These are phyloP conservation scores for Alternaria burnsii DNA, from an alignment of 2,329 filamentous ascomycete species.

Conservation along the genomic window DNA sequence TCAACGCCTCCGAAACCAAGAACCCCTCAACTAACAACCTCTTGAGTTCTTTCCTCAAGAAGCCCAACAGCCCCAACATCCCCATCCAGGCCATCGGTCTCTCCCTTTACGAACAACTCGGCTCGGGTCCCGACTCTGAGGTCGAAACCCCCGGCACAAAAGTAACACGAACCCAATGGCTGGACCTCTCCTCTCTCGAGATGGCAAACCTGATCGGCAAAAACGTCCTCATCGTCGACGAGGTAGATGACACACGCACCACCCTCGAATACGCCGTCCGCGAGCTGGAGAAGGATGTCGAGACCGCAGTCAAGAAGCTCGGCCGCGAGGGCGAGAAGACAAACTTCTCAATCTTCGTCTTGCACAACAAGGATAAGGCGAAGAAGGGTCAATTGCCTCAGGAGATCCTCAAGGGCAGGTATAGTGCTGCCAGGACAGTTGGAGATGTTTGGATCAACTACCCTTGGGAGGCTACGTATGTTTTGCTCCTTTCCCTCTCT, in stretches of 20 bases:
- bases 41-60: conserved; percentile 84
- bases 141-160: conserved; percentile 87
- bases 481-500: conserved; percentile 17
- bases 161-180: conserved; percentile 97
- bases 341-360: conserved; percentile 91
- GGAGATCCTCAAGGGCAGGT: conserved; percentile 79
- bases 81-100: conserved; percentile 99
- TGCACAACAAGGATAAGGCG: conserved; percentile 97
- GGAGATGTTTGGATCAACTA: conserved; percentile 99
- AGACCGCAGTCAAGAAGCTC: conserved; percentile 76
- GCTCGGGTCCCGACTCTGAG: conserved; percentile 63
- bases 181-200: conserved; percentile 85
- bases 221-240: conserved; percentile 90
- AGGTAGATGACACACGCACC: conserved; percentile 94
- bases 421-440: conserved; percentile 86
- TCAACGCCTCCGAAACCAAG: background rate
- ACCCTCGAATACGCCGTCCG: conserved; percentile 93
- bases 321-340: conserved; percentile 77
- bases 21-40: background rate
- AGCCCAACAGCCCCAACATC: conserved; percentile 86
- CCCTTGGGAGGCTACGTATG: conserved; percentile 89
- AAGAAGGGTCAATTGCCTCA: conserved; percentile 89
- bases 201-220: conserved; percentile 92
- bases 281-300: conserved; percentile 94
- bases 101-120: conserved; percentile 91